Base-by-base conservation (phyloP, 257 asterid species). In the Solanum medicagineum region DNA sequence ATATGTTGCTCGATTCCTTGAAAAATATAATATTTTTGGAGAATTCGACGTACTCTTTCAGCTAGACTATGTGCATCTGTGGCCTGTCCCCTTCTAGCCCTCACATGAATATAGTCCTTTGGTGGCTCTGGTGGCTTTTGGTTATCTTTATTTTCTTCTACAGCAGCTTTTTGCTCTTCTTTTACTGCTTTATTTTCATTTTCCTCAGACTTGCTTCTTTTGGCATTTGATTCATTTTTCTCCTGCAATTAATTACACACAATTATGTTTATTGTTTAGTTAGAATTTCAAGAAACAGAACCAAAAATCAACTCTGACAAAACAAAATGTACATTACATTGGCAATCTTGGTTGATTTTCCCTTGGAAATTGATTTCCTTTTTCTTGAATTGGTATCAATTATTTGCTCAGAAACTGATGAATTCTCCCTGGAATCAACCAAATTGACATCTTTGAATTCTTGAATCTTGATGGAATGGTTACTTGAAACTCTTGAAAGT, bases 31-130 rank as follows among this genome's bases (percentile, higher is more conserved):
- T 0, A 42, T 70, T 70, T 70, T 10, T 70, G 1, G 1, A 70
- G 32, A 11, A 70, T 10, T 3, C 11, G 19, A 69, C 89, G 45
- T 93, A 94, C 98, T 89, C 99, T 95, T 90, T 95, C 99, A 69
- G 99, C 99, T 57, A 95, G 94, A 85, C 99, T 95, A 56, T 95
- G 99, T 32, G 98, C 98, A 89, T 95, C 99, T 20, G 99, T 95
- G 19, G 99, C 99, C 54, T 95, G 96, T 20, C 99, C 99, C 79
- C 99, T 91, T 89, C 99, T 92, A 9, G 99, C 99, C 89, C 99
- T 92, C 44, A 95, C 99, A 90, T 95, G 99, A 87, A 95, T 95
- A 62, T 93, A 95, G 80, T 95, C 99, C 90, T 94, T 94, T 36
- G 92, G 94, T 47, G 98, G 87, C 89, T 93, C 97, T 54, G 91